Conservation (phyloP, 805 yeast genomes). For the Barnettozyma populi region DNA sequence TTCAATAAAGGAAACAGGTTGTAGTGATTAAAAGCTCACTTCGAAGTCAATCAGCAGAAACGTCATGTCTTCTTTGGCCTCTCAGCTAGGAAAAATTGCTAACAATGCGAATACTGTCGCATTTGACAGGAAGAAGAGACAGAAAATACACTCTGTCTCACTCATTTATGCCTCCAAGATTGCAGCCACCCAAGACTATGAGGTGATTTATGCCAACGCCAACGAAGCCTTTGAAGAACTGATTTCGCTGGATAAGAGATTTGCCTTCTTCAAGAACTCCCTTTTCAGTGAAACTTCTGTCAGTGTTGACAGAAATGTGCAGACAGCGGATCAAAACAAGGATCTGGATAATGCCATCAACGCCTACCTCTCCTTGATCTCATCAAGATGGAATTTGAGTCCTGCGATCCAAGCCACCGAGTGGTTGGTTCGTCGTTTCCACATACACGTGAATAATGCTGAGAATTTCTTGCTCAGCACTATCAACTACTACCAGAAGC, state of each 20-base stretch:
- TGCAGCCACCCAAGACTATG: constrained; percentile 94
- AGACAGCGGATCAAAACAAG: constrained; percentile 69
- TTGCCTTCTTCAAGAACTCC: constrained; percentile 60
- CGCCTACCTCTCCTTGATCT: constrained; percentile 64
- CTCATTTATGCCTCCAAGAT: constrained; percentile 77
- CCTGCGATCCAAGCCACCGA: constrained; percentile 82
- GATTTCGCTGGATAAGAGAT: constrained; percentile 66
- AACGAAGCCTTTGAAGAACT: constrained; percentile 73
- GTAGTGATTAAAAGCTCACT: background rate
- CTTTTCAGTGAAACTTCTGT: constrained; percentile 82
- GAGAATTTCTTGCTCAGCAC: constrained; percentile 67
- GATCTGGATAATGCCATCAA: constrained; percentile 70
- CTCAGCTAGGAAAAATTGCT: constrained; percentile 72
- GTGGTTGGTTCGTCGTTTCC: constrained; percentile 91
- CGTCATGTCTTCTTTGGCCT: constrained; percentile 59
- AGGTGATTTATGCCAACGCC: constrained; percentile 66
- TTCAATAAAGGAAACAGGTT: constrained; percentile 3
- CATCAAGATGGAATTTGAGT: constrained; percentile 70
- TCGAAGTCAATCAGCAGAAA: background rate
- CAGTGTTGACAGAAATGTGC: constrained; percentile 75
- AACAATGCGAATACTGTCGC: constrained; percentile 64
- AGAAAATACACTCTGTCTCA: constrained; percentile 84
- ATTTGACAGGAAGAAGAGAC: constrained; percentile 79
- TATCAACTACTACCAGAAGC: constrained; percentile 73
- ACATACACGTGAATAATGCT: constrained; percentile 73